These are phyloP conservation scores for Umbelopsis sp. DNA, from an alignment of 192 early-diverging fungal species.

Conservation along the genomic window DNA sequence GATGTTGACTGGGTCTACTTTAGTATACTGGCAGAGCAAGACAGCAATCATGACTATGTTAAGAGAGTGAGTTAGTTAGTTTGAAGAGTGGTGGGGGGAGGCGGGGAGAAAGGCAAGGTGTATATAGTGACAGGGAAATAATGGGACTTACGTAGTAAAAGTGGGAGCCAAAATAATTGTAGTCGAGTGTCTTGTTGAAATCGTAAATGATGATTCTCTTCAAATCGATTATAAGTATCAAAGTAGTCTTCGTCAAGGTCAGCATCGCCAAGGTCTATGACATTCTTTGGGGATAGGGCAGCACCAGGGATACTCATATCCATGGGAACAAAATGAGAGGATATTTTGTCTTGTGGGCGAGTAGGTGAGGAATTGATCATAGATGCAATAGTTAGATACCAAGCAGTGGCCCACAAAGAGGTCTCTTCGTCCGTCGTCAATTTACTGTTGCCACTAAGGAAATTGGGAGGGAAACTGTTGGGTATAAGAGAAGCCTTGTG, in stretches of 20 bases:
- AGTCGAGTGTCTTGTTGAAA: conserved; percentile 54
- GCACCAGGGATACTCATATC: conserved; percentile 9
- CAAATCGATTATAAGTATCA: conserved; percentile 32
- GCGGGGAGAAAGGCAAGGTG: neutral
- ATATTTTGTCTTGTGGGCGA: neutral
- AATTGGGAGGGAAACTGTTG: conserved; percentile 1
- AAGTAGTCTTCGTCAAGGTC: conserved; percentile 28
- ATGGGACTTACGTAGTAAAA: conserved; percentile 39
- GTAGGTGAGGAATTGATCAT: neutral
- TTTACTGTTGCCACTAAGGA: conserved; percentile 12
- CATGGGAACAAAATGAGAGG: neutral
- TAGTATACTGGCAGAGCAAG: neutral
- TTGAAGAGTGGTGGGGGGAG: too few species aligned
- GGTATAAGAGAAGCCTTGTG: conserved; percentile 16
- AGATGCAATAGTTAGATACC: conserved; percentile 2
- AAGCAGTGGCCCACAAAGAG: neutral
- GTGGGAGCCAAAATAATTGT: conserved; percentile 61
- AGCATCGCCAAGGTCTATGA: conserved; percentile 1
- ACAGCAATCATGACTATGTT: conserved; percentile 3
- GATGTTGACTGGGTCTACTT: neutral
- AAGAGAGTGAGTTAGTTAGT: neutral
- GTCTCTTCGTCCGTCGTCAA: conserved; percentile 3
- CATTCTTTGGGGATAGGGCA: conserved; percentile 21
- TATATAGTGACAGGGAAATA: neutral
- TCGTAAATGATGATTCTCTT: conserved; percentile 22